A percentile compares a stretch with the other conserved stretches of the same genome.
Evolutionary conservation across 306 rosid genomes (phyloP).

Genomic region (Dryas drummondii): DNA sequence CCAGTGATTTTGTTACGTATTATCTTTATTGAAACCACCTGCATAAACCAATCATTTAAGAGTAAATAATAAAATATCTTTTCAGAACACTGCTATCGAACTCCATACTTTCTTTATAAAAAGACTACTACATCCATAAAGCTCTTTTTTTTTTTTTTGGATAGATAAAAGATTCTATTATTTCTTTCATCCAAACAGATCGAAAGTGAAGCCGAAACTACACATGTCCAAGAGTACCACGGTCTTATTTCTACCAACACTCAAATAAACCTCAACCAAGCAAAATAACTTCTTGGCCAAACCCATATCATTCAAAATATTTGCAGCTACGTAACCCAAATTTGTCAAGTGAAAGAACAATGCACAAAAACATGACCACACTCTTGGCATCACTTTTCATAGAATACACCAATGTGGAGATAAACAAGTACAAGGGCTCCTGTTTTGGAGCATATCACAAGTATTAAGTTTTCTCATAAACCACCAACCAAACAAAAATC

Average conservation of each 20-base stretch:
- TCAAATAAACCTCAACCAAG: background rate
- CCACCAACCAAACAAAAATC: too few species aligned
- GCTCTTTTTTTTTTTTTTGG: background rate
- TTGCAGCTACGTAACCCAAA: too few species aligned
- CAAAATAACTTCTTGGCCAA: background rate
- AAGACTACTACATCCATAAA: background rate
- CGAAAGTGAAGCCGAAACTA: background rate
- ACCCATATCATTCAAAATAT: background rate
- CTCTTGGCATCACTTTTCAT: too few species aligned
- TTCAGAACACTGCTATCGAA: background rate
- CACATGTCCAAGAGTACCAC: background rate
- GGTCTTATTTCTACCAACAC: background rate
- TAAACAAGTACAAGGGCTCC: too few species aligned
- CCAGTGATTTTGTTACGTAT: constrained; percentile 83
- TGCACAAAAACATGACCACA: too few species aligned
- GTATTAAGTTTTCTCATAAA: too few species aligned
- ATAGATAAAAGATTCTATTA: background rate
- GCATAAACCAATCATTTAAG: background rate
- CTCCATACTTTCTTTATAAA: background rate
- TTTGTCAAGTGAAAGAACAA: too few species aligned
- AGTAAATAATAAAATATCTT: background rate
- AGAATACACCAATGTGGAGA: too few species aligned
- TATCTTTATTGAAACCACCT: constrained; percentile 82
- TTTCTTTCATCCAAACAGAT: background rate
- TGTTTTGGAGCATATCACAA: too few species aligned